Conservation (phyloP, 2,329 filamentous ascomycete genomes). For the Pseudogymnoascus sp. region DNA sequence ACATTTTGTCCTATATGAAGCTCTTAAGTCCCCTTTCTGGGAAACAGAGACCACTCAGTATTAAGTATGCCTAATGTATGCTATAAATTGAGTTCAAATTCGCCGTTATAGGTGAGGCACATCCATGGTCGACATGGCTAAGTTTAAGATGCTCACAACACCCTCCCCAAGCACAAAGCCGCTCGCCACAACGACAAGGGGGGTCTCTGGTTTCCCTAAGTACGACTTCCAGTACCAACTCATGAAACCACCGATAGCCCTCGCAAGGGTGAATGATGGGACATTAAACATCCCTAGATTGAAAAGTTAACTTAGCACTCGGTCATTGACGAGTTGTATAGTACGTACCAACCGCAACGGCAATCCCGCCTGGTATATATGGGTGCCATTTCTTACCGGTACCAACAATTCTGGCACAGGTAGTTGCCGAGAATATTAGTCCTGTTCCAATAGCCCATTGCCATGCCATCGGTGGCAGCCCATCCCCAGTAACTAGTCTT, state of each 20-base stretch:
- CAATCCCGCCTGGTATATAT: conserved; percentile 84
- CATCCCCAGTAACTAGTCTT: conserved; percentile 82
- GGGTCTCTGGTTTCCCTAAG: conserved; percentile 54
- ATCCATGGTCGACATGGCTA: conserved; percentile 68
- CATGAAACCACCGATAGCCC: conserved; percentile 70
- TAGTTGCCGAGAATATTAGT: conserved; percentile 63
- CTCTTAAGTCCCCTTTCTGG: not conserved
- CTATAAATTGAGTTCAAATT: not conserved
- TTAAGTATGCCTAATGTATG: not conserved
- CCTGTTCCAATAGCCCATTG: conserved; percentile 74
- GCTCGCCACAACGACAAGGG: conserved; percentile 79
- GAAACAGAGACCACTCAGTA: not conserved
- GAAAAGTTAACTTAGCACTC: conserved; percentile 6
- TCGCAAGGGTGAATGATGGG: conserved; percentile 86
- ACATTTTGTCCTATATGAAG: not conserved
- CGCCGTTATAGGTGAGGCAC: conserved; percentile 59
- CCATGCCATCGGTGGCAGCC: conserved; percentile 74
- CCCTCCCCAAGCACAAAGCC: conserved; percentile 92
- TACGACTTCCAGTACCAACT: conserved; percentile 70
- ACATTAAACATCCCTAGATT: conserved; percentile 86
- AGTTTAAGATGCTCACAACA: conserved; percentile 82
- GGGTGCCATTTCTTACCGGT: conserved; percentile 57
- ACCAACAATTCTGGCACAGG: conserved; percentile 57
- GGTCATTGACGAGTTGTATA: conserved; percentile 11
- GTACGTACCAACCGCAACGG: conserved; percentile 75